Base-by-base conservation (phyloP, 371 early-diverging fungal species). In the Rhizopus stolonifer region DNA sequence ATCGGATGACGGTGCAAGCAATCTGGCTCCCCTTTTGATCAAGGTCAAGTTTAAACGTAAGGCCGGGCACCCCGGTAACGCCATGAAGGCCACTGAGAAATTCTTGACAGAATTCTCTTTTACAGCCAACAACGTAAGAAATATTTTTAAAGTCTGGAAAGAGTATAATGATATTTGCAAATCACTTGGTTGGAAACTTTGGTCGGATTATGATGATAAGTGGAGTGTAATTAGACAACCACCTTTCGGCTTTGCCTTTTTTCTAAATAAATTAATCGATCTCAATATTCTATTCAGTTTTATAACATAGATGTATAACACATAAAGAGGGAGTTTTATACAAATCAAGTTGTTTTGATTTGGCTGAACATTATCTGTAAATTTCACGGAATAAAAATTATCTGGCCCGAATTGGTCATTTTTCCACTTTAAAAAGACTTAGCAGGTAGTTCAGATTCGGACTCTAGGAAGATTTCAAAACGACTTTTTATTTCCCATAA, bases 71-170 rank as follows among this genome's bases (percentile, higher is more conserved):
- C 55, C 69, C 42, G 93, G 85, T 2, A 67, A 66, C 24, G 91
- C 89, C 2, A 72, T 91, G 50, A 81, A 83, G 61, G 77, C 74
- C 0, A 61, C 86, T 38, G 77, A 84, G 61, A 80, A 77, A 54
- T 93, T 78, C 67, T 59, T 91, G 48, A 58, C 48, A 29, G 85
- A 87, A 21, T 67, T 64, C 14, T 63, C 78, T 19, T 55, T 83
- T 17, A 65, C 59, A 22, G 46, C 58, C 19, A 71, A 80, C 1
- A 80, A 65, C 23, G 61, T 52, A 8, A 63, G 62, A 47, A 68
- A 80, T 44, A 63, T 82, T 1, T 71, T 68, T n/a, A 70, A 69
- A 14, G 77, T 65, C 4, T 60, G 77, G 43, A 59, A 54, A 22
- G 42, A 68, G 19, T 75, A 79, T 31, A 60, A 61, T 33, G 74